phyloP scores from a whole-genome alignment of 352 stramenopile genomes.

The Phytophthora melonis region DNA sequence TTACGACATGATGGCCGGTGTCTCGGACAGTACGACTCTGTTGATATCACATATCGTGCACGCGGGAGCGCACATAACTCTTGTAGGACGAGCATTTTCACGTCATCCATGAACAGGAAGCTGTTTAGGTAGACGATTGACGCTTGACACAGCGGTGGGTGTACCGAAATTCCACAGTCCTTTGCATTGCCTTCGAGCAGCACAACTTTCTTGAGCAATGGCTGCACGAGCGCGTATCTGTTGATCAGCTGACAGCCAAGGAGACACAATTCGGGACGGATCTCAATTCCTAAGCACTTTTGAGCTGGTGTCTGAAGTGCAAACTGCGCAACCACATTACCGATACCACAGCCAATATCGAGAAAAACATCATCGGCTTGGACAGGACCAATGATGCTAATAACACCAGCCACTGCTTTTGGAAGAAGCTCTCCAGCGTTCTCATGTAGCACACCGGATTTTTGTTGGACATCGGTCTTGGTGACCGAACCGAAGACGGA shows the following conservation, averaged over 20 bases:
- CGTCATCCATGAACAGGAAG: constrained; percentile 12
- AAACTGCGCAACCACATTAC: constrained; percentile 6
- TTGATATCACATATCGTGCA: constrained; percentile 21
- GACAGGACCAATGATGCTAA: not conserved
- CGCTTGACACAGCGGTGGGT: not conserved
- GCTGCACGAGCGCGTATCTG: constrained; percentile 6
- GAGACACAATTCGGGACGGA: not conserved
- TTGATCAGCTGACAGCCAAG: constrained; percentile 4
- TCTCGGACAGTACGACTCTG: constrained; percentile 8
- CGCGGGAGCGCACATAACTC: constrained; percentile 3
- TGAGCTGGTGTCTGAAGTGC: not conserved
- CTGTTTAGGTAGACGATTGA: constrained; percentile 20
- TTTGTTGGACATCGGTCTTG: constrained; percentile 5
- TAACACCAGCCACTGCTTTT: not conserved
- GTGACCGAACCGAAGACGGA: constrained; percentile 9
- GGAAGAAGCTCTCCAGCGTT: constrained; percentile 9
- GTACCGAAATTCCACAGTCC: not conserved
- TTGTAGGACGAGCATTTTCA: constrained; percentile 12
- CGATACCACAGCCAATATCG: constrained; percentile 15
- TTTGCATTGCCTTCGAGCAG: constrained; percentile 2
- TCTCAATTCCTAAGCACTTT: constrained; percentile 9
- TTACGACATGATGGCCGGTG: constrained; percentile 6
- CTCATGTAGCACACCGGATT: constrained; percentile 12
- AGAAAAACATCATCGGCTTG: constrained; percentile 4
- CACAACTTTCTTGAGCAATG: constrained; percentile 17